A percentile compares a stretch with the other conserved stretches of the same genome.
Evolutionary conservation across 805 yeast species (phyloP).

Genomic region (Candida chauliodis): DNA sequence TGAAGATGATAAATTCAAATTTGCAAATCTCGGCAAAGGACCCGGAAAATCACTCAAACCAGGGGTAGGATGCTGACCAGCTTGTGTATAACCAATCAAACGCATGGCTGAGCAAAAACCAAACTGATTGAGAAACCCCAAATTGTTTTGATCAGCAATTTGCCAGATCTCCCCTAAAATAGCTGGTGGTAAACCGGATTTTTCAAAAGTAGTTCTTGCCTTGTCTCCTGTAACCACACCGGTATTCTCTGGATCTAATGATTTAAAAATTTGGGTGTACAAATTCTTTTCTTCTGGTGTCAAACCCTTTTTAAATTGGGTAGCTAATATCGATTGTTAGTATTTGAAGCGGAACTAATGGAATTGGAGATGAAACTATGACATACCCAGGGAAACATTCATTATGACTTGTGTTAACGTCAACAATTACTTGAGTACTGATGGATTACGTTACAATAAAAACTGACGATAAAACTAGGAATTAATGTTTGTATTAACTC

Average conservation of each 20-base stretch:
- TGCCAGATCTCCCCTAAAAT: constrained; percentile 91
- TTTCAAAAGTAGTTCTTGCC: constrained; percentile 78
- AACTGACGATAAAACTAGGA: too few species aligned
- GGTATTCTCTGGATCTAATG: constrained; percentile 72
- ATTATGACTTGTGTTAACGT: constrained; percentile 9
- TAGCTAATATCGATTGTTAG: constrained; percentile 15
- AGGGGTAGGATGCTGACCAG: constrained; percentile 55
- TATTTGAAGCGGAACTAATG: constrained; percentile 1
- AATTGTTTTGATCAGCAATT: constrained; percentile 81
- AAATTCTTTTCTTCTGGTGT: constrained; percentile 74
- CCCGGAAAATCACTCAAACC: constrained; percentile 54
- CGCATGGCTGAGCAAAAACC: constrained; percentile 88
- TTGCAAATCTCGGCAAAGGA: constrained; percentile 60
- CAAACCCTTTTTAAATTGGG: constrained; percentile 43
- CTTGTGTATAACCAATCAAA: constrained; percentile 82
- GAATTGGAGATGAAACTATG: not conserved
- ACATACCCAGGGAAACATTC: constrained; percentile 28
- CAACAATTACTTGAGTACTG: too few species aligned
- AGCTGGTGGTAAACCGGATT: constrained; percentile 76
- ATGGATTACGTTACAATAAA: too few species aligned
- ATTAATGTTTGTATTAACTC: too few species aligned
- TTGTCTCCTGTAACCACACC: constrained; percentile 88
- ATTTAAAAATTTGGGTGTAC: constrained; percentile 71
- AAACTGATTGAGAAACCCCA: constrained; percentile 76
- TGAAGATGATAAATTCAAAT: constrained; percentile 21